A percentile compares a stretch with the other conserved stretches of the same genome.
phyloP scores from a whole-genome alignment of 306 rosid species.

The Cicer pinnatifidum region DNA sequence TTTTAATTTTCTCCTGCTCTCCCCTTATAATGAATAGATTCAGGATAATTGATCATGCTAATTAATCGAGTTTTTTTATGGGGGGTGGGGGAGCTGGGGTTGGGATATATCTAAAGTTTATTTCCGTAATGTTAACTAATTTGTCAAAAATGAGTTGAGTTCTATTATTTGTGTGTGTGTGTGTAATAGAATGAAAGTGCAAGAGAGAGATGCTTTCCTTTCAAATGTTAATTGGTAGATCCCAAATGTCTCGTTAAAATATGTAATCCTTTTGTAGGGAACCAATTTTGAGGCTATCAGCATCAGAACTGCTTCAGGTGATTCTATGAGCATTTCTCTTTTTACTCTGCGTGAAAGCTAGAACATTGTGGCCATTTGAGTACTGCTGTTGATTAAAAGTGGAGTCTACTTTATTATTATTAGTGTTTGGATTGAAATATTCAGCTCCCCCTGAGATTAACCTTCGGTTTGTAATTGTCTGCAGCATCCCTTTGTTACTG shows the following conservation, averaged over 20 bases:
- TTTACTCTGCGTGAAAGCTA: conserved; percentile 9
- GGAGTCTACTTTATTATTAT: conserved; percentile 6
- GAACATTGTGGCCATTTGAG: conserved; percentile 32
- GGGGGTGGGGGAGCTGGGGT: not conserved
- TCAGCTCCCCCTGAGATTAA: conserved; percentile 41
- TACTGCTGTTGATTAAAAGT: conserved; percentile 34
- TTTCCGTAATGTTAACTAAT: conserved; percentile 7
- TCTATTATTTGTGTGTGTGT: not conserved
- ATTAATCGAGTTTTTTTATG: conserved; percentile 20
- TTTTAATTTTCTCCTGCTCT: conserved; percentile 41
- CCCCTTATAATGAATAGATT: conserved; percentile 8
- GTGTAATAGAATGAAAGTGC: not conserved
- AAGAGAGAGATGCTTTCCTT: conserved; percentile 7
- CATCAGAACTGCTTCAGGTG: conserved; percentile 95
- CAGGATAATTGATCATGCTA: conserved; percentile 21
- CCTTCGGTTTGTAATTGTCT: conserved; percentile 44
- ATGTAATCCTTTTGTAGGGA: conserved; percentile 68
- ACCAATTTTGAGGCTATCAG: conserved; percentile 76
- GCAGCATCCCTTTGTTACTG: conserved; percentile 96
- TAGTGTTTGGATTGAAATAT: conserved; percentile 39
- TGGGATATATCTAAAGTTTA: not conserved
- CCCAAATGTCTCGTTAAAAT: not conserved
- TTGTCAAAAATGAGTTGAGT: conserved; percentile 13
- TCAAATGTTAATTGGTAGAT: conserved; percentile 28
- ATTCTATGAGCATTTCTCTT: conserved; percentile 46